Conservation (phyloP, 768 basidiomycete species). For the Imleria badia region DNA sequence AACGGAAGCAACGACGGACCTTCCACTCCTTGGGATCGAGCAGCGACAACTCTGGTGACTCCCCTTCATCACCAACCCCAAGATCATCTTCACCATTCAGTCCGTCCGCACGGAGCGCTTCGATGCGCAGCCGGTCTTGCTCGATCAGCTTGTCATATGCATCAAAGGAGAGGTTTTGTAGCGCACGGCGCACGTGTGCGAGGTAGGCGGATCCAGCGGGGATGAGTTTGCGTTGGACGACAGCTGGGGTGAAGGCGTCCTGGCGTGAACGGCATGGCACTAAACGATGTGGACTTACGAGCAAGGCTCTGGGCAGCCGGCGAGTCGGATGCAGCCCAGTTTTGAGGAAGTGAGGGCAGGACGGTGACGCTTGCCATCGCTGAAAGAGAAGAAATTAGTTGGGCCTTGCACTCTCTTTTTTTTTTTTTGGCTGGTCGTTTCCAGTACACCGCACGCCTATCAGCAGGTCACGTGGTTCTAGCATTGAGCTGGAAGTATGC, state of each 20-base stretch:
- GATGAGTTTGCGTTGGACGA: constrained; percentile 54
- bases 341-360: constrained; percentile 26
- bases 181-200: constrained; percentile 71
- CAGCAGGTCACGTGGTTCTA: constrained; percentile 16
- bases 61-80: constrained; percentile 90
- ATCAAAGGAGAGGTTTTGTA: constrained; percentile 78
- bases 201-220: constrained; percentile 90
- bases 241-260: constrained; percentile 13
- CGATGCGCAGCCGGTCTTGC: constrained; percentile 51
- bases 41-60: constrained; percentile 62
- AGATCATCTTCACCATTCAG: constrained; percentile 72
- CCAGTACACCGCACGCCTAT: neutral
- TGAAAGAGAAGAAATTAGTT: neutral
- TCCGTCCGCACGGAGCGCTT: constrained; percentile 48
- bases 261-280: constrained; percentile 7
- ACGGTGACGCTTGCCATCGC: constrained; percentile 27
- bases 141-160: constrained; percentile 72
- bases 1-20: constrained; percentile 41
- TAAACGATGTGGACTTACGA: constrained; percentile 19
- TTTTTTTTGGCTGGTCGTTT: neutral
- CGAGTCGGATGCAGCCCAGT: constrained; percentile 20
- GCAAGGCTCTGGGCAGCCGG: constrained; percentile 21
- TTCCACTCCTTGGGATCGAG: constrained; percentile 99
- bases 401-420: neutral
- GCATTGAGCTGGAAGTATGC: neutral